Percentiles rank a stretch among this genome's conserved stretches.
Conservation (phyloP, 202 grass and related monocot species). For the Sporobolus alterniflorus region DNA sequence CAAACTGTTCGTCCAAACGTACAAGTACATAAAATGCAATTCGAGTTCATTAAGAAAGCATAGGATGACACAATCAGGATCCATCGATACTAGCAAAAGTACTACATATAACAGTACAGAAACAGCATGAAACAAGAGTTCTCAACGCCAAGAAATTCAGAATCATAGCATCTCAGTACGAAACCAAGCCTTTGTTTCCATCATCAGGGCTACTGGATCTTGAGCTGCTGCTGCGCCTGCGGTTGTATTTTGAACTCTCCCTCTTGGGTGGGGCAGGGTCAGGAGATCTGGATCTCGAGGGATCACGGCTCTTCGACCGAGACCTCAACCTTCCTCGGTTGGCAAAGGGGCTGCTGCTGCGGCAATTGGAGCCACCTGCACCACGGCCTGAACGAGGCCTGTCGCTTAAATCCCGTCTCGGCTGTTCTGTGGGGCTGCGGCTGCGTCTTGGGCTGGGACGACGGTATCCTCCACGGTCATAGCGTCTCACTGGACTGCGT, state of each 20-base stretch:
- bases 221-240: constrained; percentile 63
- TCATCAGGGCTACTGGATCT: constrained; percentile 71
- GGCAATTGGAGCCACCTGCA: background rate
- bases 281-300: constrained; percentile 46
- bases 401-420: constrained; percentile 2
- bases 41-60: background rate
- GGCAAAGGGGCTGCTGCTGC: constrained; percentile 20
- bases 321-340: constrained; percentile 58
- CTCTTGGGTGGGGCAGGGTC: constrained; percentile 40
- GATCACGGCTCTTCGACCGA: constrained; percentile 37
- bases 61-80: background rate
- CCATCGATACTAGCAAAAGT: background rate
- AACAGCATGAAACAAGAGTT: constrained; percentile 18
- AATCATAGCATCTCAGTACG: constrained; percentile 46
- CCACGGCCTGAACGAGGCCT: constrained; percentile 45
- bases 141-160: background rate
- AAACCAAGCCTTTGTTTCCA: constrained; percentile 67
- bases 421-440: constrained; percentile 40
- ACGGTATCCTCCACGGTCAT: constrained; percentile 42
- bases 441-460: constrained; percentile 54
- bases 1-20: background rate
- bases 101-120: background rate
- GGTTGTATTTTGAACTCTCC: constrained; percentile 49
- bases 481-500: constrained; percentile 43
- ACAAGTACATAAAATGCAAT: background rate